Evolutionary conservation across 805 yeast species (phyloP).

Genomic region (Yarrowia sp.): DNA sequence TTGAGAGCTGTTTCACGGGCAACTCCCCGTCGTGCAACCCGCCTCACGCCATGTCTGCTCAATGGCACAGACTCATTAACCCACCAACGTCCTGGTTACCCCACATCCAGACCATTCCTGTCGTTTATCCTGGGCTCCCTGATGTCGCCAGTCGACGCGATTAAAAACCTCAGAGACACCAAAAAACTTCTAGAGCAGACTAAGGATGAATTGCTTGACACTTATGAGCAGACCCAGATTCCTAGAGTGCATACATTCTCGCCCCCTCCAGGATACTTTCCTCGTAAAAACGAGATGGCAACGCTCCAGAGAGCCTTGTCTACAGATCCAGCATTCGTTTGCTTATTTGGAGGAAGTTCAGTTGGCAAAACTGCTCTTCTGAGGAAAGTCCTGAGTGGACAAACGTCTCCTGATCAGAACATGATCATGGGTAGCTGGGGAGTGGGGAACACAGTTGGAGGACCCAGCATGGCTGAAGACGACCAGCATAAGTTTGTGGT

Average conservation of each 20-base stretch:
- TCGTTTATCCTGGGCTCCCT: conserved; percentile 25
- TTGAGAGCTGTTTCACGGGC: conserved; percentile 2
- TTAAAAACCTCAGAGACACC: conserved; percentile 29
- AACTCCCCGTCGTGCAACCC: neutral
- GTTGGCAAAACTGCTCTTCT: conserved; percentile 30
- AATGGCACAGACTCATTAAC: neutral
- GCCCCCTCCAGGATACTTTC: conserved; percentile 29
- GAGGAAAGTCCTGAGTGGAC: conserved; percentile 28
- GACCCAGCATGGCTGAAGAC: conserved; percentile 13
- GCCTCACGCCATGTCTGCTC: neutral
- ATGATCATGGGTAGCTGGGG: conserved; percentile 15
- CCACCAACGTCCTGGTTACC: neutral
- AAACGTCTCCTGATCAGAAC: conserved; percentile 19
- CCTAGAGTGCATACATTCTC: conserved; percentile 29
- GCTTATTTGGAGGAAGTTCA: conserved; percentile 29
- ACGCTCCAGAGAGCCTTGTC: conserved; percentile 23
- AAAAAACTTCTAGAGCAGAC: conserved; percentile 28
- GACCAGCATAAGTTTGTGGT: conserved; percentile 26
- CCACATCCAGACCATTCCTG: conserved; percentile 23
- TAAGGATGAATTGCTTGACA: conserved; percentile 28
- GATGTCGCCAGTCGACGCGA: conserved; percentile 28
- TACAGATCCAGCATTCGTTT: conserved; percentile 29
- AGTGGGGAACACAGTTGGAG: conserved; percentile 5
- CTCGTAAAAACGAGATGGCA: conserved; percentile 25
- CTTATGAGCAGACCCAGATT: conserved; percentile 29